These are phyloP conservation scores for Verticillium zaregamsianum DNA, from an alignment of 2,329 filamentous ascomycete genomes.

Conservation along the genomic window DNA sequence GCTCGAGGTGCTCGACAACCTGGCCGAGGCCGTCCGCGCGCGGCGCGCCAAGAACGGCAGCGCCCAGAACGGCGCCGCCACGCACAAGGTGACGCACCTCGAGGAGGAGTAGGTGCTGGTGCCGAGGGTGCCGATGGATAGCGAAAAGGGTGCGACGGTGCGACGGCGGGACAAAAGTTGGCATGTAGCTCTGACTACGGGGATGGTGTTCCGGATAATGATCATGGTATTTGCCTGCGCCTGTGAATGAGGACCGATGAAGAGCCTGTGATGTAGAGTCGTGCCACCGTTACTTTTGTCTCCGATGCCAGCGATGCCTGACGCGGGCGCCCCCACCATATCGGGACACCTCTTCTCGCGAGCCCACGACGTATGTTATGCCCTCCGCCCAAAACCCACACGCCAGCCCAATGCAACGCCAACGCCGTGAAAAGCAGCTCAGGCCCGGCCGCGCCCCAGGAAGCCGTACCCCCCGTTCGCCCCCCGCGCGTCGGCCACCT, in stretches of 20 bases:
- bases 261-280: too few relatives aligned
- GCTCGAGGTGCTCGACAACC: constrained; percentile 73
- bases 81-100: constrained; percentile 39
- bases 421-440: not conserved
- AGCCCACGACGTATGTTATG: too few relatives aligned
- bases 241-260: not conserved
- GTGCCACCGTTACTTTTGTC: too few relatives aligned
- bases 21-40: constrained; percentile 77
- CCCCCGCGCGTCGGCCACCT: constrained; percentile 37
- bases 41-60: constrained; percentile 56
- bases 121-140: not conserved
- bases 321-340: too few relatives aligned
- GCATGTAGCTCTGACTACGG: not conserved
- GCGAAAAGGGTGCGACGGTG: not conserved
- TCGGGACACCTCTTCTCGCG: too few relatives aligned
- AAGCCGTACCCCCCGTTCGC: constrained; percentile 15
- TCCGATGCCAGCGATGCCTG: too few relatives aligned
- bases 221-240: not conserved
- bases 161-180: not conserved
- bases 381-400: too few relatives aligned
- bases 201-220: constrained; percentile 3
- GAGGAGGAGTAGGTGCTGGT: constrained; percentile 42
- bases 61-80: constrained; percentile 22
- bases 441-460: not conserved
- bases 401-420: too few relatives aligned